Evolutionary conservation across 2,329 filamentous ascomycete species (phyloP).

Genomic region (Ophiostoma novo-ulmi): DNA sequence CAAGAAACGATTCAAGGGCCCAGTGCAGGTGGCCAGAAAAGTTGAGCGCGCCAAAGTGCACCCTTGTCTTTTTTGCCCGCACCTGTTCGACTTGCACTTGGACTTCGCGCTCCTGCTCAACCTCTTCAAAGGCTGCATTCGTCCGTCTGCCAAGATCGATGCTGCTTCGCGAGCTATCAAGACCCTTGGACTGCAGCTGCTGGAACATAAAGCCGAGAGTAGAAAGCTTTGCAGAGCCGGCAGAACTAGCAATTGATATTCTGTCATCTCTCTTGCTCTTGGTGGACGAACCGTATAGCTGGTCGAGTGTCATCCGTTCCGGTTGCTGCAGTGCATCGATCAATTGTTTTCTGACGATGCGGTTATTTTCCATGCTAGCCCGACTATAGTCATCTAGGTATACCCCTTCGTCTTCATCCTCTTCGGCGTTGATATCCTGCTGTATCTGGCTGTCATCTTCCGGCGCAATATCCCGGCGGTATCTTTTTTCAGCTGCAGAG

Average conservation of each 20-base stretch:
- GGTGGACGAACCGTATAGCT: constrained; percentile 46
- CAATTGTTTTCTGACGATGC: constrained; percentile 32
- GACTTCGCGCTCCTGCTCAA: constrained; percentile 55
- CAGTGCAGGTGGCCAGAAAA: constrained; percentile 20
- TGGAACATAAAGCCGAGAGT: neutral
- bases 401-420: neutral
- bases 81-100: constrained; percentile 52
- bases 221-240: neutral
- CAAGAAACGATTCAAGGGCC: constrained; percentile 18
- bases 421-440: constrained; percentile 28
- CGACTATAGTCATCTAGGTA: neutral
- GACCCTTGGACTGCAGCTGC: neutral
- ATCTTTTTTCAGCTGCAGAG: constrained; percentile 26
- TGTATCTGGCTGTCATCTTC: constrained; percentile 43
- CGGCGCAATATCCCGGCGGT: neutral
- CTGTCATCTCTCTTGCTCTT: neutral
- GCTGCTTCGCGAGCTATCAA: neutral
- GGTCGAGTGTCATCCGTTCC: constrained; percentile 53
- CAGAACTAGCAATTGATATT: neutral
- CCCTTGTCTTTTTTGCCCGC: neutral
- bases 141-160: neutral
- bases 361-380: neutral
- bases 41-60: neutral
- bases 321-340: constrained; percentile 43
- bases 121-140: constrained; percentile 50